Evolutionary conservation across 768 basidiomycete species (phyloP).

Genomic region (Suillus occidentalis): DNA sequence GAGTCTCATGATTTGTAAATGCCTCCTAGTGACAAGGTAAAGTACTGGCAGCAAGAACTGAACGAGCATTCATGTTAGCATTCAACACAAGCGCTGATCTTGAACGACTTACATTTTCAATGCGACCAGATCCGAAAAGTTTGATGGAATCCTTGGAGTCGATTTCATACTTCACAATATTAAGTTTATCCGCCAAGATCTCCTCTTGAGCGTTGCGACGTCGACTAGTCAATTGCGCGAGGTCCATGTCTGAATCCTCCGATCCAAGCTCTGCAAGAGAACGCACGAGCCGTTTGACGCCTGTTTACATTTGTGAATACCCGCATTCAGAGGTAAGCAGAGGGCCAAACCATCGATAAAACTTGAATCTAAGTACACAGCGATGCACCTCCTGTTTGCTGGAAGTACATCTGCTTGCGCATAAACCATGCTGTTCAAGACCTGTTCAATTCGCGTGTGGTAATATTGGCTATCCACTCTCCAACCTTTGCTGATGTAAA

Average conservation of each 20-base stretch:
- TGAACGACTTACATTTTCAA: constrained; percentile 30
- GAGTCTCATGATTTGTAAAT: constrained; percentile 33
- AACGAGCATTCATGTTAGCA: background rate
- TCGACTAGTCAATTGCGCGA: background rate
- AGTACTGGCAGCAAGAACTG: constrained; percentile 38
- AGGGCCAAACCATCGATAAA: background rate
- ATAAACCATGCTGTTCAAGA: constrained; percentile 19
- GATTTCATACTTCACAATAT: constrained; percentile 31
- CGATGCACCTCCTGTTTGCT: constrained; percentile 15
- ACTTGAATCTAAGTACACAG: constrained; percentile 24
- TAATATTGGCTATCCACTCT: background rate
- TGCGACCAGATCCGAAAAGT: constrained; percentile 32
- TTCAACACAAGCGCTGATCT: background rate
- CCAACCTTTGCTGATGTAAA: constrained; percentile 5
- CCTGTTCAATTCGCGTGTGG: background rate
- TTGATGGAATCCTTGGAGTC: constrained; percentile 30
- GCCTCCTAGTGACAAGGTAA: constrained; percentile 33
- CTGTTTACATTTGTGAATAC: background rate
- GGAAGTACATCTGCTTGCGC: constrained; percentile 9
- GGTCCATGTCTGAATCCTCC: constrained; percentile 27
- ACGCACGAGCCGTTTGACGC: background rate
- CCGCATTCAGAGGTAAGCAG: background rate
- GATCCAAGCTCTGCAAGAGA: constrained; percentile 12
- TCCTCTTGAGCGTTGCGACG: constrained; percentile 22
- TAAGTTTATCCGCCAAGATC: constrained; percentile 27